These are phyloP conservation scores for Yarrowia galli DNA, from an alignment of 1,139 yeast species.

Conservation along the genomic window DNA sequence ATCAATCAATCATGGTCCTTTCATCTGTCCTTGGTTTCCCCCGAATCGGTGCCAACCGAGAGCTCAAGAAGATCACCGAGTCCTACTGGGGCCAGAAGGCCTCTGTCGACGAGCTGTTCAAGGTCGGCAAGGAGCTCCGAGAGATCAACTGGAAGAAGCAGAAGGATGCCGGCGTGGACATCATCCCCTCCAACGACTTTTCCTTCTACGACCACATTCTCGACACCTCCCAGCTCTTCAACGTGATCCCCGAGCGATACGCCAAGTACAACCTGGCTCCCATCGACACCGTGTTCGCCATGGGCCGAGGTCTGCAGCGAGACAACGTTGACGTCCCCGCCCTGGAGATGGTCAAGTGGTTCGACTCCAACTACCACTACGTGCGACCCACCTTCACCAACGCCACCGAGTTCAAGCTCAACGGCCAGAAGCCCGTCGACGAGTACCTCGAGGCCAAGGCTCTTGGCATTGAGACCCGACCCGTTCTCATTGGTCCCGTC, in stretches of 20 bases:
- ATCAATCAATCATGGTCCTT: conserved; percentile 74
- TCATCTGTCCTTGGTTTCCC: conserved; percentile 99
- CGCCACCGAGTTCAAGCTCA: conserved; percentile 94
- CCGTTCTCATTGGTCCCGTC: conserved; percentile 95
- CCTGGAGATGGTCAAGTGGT: conserved; percentile 99
- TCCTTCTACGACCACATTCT: conserved; percentile 97
- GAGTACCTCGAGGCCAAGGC: conserved; percentile 98
- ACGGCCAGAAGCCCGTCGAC: conserved; percentile 94
- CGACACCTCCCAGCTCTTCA: conserved; percentile 90
- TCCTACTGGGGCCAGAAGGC: conserved; percentile 98
- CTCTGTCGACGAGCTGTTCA: conserved; percentile 81
- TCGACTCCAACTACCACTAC: conserved; percentile 98
- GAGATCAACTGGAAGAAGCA: conserved; percentile 98
- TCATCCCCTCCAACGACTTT: conserved; percentile 97
- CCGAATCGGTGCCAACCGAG: conserved; percentile 97
- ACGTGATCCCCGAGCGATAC: conserved; percentile 96
- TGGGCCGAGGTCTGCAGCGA: conserved; percentile 99
- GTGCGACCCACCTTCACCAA: conserved; percentile 99
- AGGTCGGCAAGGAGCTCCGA: conserved; percentile 95
- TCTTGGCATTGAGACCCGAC: conserved; percentile 95
- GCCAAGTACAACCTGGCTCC: conserved; percentile 87
- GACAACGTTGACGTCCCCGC: conserved; percentile 99
- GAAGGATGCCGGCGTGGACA: conserved; percentile 95
- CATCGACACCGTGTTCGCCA: conserved; percentile 93
- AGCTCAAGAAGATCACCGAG: conserved; percentile 97